phyloP scores from a whole-genome alignment of 371 early-diverging fungal genomes.

The Polyrhizophydium stewartii region DNA sequence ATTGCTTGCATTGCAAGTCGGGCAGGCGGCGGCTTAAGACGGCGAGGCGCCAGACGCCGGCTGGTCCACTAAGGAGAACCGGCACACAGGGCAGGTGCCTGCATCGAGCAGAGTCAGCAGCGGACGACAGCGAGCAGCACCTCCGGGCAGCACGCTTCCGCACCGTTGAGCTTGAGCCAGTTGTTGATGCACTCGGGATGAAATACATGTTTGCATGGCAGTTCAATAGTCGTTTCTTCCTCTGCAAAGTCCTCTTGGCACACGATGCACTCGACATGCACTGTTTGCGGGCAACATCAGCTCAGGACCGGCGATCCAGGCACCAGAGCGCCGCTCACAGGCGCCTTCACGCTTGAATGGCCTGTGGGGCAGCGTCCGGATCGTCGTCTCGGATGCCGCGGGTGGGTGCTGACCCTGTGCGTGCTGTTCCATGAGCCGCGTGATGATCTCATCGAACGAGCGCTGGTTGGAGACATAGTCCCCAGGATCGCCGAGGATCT shows the following conservation, averaged over 20 bases:
- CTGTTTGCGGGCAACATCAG: too few species aligned
- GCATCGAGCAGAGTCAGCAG: too few species aligned
- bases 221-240: background rate
- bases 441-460: background rate
- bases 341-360: too few species aligned
- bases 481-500: background rate
- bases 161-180: slow-evolving; percentile 6
- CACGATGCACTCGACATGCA: background rate
- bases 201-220: slow-evolving; percentile 5
- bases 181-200: slow-evolving; percentile 2
- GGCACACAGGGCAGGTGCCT: slow-evolving; percentile 3
- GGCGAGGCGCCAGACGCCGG: too few species aligned
- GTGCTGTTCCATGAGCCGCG: background rate
- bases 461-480: background rate
- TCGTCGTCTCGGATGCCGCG: background rate
- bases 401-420: background rate
- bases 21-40: too few species aligned
- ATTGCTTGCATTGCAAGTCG: too few species aligned
- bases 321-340: too few species aligned
- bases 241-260: slow-evolving; percentile 2
- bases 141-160: too few species aligned
- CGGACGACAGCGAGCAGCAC: too few species aligned
- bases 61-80: background rate
- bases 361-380: background rate
- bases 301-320: too few species aligned